Percentiles rank a stretch among this genome's conserved stretches.
Conservation (phyloP, 345 rosid genomes). For the Euphorbia lathyris region DNA sequence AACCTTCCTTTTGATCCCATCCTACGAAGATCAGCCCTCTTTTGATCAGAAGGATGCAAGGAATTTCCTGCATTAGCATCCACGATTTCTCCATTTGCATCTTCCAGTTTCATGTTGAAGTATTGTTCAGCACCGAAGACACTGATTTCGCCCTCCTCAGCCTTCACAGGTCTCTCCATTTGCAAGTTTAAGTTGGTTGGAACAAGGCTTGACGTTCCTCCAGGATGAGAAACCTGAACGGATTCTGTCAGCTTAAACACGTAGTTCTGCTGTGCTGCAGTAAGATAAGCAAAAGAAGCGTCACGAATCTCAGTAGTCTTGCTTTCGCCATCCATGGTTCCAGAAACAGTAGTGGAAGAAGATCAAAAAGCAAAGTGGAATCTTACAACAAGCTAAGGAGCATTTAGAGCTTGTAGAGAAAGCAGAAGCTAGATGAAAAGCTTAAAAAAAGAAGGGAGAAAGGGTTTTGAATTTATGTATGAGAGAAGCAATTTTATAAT, state of each 20-base stretch:
- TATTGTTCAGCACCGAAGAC: conserved; percentile 58
- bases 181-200: not conserved
- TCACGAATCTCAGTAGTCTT: conserved; percentile 26
- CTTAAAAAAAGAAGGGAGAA: not conserved
- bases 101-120: conserved; percentile 44
- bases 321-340: conserved; percentile 30
- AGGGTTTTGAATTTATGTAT: not conserved
- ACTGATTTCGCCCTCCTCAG: conserved; percentile 39
- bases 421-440: conserved; percentile 5
- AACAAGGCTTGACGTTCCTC: conserved; percentile 11
- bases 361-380: not conserved
- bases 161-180: conserved; percentile 20
- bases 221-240: conserved; percentile 21
- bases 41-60: conserved; percentile 5
- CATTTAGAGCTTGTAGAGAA: not conserved
- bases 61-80: conserved; percentile 12
- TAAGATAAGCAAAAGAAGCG: conserved; percentile 42
- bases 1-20: conserved; percentile 28
- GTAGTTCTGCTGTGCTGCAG: conserved; percentile 30
- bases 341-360: not conserved
- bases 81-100: conserved; percentile 19
- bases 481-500: not conserved
- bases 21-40: conserved; percentile 24
- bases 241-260: conserved; percentile 33
- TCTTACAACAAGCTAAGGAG: not conserved